A percentile compares a stretch with the other conserved stretches of the same genome.
These are phyloP conservation scores for Cercospora zeae-maydis DNA, from an alignment of 2,329 filamentous ascomycete species.

Conservation along the genomic window DNA sequence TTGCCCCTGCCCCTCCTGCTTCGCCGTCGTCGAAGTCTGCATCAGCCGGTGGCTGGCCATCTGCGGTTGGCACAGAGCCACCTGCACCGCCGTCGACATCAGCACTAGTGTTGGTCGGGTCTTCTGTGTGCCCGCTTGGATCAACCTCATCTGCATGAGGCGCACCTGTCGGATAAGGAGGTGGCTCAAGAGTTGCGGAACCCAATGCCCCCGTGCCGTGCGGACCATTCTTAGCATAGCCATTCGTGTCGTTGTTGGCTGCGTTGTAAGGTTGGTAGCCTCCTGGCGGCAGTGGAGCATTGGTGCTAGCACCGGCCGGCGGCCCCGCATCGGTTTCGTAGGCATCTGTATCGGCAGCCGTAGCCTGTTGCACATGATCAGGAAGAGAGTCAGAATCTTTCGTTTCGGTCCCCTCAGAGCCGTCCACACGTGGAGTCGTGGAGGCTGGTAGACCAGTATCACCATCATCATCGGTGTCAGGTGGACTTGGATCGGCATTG, in stretches of 20 bases:
- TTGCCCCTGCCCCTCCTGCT: too few relatives aligned
- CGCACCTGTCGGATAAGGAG: not conserved
- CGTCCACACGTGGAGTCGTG: not conserved
- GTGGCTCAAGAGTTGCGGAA: not conserved
- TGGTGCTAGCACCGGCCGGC: not conserved
- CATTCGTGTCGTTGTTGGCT: not conserved
- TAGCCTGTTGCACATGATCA: not conserved
- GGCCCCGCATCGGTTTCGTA: not conserved
- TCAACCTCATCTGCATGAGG: not conserved
- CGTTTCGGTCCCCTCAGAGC: not conserved
- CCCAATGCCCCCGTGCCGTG: not conserved
- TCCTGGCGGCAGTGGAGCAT: not conserved
- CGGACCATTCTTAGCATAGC: not conserved
- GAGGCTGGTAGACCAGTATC: not conserved
- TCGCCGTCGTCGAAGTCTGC: too few relatives aligned
- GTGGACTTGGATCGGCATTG: not conserved
- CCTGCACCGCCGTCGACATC: not conserved
- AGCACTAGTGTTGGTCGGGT: not conserved
- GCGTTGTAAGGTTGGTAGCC: not conserved
- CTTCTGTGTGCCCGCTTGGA: not conserved
- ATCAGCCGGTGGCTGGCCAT: too few relatives aligned
- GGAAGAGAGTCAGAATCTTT: not conserved
- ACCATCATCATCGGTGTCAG: not conserved
- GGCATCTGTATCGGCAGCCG: not conserved
- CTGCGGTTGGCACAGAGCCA: too few relatives aligned